These are phyloP conservation scores for Tylopilus plumbeoviolaceoides DNA, from an alignment of 768 basidiomycete genomes.

Conservation along the genomic window DNA sequence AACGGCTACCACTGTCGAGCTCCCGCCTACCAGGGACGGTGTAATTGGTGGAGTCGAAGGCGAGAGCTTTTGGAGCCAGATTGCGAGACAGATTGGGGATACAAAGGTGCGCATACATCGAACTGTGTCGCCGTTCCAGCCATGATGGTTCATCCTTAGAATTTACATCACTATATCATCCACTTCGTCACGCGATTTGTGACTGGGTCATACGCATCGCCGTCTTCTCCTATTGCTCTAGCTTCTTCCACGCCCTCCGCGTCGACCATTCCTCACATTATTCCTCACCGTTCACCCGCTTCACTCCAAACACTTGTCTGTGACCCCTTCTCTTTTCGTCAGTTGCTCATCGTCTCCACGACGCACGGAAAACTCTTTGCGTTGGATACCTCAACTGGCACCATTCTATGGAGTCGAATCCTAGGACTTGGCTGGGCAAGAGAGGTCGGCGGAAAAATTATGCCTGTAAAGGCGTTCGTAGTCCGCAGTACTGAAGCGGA, in stretches of 20 bases:
- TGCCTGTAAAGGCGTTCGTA: constrained; percentile 60
- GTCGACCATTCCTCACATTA: constrained; percentile 16
- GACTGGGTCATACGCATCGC: constrained; percentile 60
- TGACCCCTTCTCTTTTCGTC: constrained; percentile 84
- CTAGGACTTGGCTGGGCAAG: constrained; percentile 70
- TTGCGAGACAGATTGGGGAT: constrained; percentile 55
- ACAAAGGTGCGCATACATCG: constrained; percentile 42
- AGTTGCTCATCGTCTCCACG: constrained; percentile 74
- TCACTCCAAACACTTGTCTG: constrained; percentile 45
- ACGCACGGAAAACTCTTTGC: constrained; percentile 73
- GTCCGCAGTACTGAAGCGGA: constrained; percentile 26
- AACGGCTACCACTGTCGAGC: constrained; percentile 68
- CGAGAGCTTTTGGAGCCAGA: constrained; percentile 49
- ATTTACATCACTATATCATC: constrained; percentile 64
- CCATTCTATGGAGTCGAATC: constrained; percentile 74
- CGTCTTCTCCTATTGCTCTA: constrained; percentile 32
- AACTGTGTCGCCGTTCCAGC: not conserved
- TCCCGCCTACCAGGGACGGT: constrained; percentile 52
- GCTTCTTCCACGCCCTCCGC: not conserved
- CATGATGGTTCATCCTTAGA: constrained; percentile 34
- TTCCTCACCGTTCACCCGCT: constrained; percentile 25
- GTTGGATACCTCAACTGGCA: constrained; percentile 75
- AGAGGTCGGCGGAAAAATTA: constrained; percentile 49
- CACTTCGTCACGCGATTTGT: constrained; percentile 70
- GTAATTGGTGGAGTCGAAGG: constrained; percentile 8